phyloP scores from a whole-genome alignment of 169 alveolate species.

The Cryptosporidium bovis region DNA sequence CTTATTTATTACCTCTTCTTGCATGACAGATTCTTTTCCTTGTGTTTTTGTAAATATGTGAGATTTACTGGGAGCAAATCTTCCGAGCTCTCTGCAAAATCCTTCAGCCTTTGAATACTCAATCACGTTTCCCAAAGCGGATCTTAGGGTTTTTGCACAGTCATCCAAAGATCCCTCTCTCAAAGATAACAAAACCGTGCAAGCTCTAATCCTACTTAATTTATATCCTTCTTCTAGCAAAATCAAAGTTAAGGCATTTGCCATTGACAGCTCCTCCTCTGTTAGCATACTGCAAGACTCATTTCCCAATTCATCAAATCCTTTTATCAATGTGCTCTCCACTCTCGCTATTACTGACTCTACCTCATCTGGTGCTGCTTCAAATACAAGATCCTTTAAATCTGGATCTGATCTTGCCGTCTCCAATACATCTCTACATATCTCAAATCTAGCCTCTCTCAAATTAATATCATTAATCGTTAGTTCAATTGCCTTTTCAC shows the following conservation, averaged over 20 bases:
- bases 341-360: constrained; percentile 11
- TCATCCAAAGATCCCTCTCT: constrained; percentile 64
- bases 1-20: neutral
- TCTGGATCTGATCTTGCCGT: constrained; percentile 38
- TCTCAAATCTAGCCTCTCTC: constrained; percentile 4
- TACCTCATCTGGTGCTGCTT: constrained; percentile 39
- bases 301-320: constrained; percentile 37
- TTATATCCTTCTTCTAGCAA: constrained; percentile 47
- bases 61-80: constrained; percentile 6
- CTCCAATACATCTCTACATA: constrained; percentile 32
- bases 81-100: constrained; percentile 32
- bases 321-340: neutral
- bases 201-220: constrained; percentile 50
- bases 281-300: constrained; percentile 20
- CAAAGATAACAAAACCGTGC: constrained; percentile 33
- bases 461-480: neutral
- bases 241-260: constrained; percentile 37
- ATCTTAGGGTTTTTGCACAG: constrained; percentile 51
- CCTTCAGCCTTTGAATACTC: constrained; percentile 41
- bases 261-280: constrained; percentile 39
- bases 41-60: neutral
- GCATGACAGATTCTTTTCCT: neutral
- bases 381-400: constrained; percentile 30
- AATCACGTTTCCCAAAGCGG: constrained; percentile 28
- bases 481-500: constrained; percentile 36